Evolutionary conservation across 2,329 filamentous ascomycete species (phyloP).

Genomic region (Ophiostoma populinum): DNA sequence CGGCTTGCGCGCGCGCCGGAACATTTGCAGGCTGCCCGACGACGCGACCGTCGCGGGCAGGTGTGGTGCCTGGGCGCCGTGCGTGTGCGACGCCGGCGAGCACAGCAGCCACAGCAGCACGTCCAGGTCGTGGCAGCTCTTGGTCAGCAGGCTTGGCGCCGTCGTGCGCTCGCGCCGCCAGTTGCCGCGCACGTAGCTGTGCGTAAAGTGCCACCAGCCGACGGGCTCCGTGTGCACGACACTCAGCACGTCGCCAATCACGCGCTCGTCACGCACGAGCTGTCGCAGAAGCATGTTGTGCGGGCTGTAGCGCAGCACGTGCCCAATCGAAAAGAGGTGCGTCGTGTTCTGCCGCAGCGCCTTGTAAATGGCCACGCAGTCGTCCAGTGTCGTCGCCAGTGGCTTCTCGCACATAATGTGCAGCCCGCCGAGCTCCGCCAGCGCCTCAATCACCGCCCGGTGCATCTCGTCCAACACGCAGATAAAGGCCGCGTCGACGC

Average conservation of each 20-base stretch:
- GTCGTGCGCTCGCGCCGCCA: conserved; percentile 68
- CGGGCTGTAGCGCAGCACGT: conserved; percentile 83
- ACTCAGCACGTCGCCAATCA: conserved; percentile 71
- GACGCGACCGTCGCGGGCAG: conserved; percentile 63
- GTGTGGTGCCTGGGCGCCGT: conserved; percentile 36
- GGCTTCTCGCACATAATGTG: conserved; percentile 96
- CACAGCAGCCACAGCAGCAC: conserved; percentile 81
- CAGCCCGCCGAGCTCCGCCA: conserved; percentile 48
- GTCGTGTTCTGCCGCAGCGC: conserved; percentile 25
- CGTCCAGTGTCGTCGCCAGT: conserved; percentile 58
- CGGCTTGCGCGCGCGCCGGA: conserved; percentile 62
- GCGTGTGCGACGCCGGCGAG: conserved; percentile 38
- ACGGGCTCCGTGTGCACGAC: conserved; percentile 88
- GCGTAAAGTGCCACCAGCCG: conserved; percentile 89
- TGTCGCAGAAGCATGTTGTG: conserved; percentile 76
- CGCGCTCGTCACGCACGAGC: conserved; percentile 54
- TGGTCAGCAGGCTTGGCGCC: conserved; percentile 76
- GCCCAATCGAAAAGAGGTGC: conserved; percentile 71
- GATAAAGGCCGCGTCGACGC: conserved; percentile 44
- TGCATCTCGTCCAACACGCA: conserved; percentile 80
- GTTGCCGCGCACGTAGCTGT: conserved; percentile 83
- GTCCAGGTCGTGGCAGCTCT: conserved; percentile 93
- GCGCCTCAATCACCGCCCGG: conserved; percentile 56
- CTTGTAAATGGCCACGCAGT: conserved; percentile 60
- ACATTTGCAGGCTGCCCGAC: conserved; percentile 60